Evolutionary conservation across 768 basidiomycete species (phyloP), one percentile per base, ranked within the genome.

Genomic region (Cyclocybe cylindracea): DNA sequence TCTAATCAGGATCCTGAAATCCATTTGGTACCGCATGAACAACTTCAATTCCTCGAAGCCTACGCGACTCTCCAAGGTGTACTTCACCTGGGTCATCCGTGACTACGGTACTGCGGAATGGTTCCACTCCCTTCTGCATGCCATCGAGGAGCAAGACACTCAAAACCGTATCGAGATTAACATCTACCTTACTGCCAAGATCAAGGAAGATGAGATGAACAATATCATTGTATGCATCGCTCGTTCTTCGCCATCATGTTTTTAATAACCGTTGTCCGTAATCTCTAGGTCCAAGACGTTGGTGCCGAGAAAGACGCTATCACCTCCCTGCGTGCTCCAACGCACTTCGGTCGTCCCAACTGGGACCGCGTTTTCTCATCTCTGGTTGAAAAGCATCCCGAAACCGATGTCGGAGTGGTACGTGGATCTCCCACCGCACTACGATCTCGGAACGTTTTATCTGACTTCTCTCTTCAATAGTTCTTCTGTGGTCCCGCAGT

Each of bases 11-110:
- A 92, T 91, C 60, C 71, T 92, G 48, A 92, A 95, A 69, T 87
- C 89, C 10, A 91, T 95, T 62, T 95, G 94, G 94, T 98, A 97
- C 73, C 88, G 93, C 51, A 89, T 95, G 89, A 96, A 94, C 73
- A 87, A 87, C 71, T 79, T 93, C 62, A 82, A 87, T 62, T 71
- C 76, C 56, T 81, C 80, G 18, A 86, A 85, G 67, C 82, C 84
- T 10, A 95, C 94, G 1, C 81, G 91, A 43, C 80, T 97, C 37
- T 89, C 88, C 44, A 97, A 98, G 73, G 89, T 91, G 43, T 93
- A 93, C 77, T 93, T 95, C 66, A 91, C 90, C 11, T 95, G 93
- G 94, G 92, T 95, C 62, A 96, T 96, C 66, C 88, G 91, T 60
- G 93, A 95, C 68, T 94, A 92, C 62, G 90, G 88, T 55, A 80